Conservation (phyloP, 768 basidiomycete genomes). For the Bullera alba region DNA sequence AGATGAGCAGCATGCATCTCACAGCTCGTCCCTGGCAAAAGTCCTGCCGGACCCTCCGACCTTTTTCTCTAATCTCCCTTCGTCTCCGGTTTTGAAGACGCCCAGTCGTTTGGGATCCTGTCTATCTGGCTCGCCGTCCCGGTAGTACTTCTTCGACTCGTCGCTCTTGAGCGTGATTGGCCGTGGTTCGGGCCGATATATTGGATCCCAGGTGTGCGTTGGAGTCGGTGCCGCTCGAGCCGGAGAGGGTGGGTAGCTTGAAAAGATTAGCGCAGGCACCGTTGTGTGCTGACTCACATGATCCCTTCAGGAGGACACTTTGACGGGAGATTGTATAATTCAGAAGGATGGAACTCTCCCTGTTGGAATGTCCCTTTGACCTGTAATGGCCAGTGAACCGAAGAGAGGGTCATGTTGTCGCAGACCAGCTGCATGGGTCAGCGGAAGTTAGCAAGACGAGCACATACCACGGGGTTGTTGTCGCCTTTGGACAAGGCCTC, state of each 20-base stretch:
- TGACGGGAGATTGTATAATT: constrained; percentile 1
- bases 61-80: constrained; percentile 19
- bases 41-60: constrained; percentile 10
- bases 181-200: constrained; percentile 33
- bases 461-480: constrained; percentile 31
- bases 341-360: constrained; percentile 23
- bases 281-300: constrained; percentile 13
- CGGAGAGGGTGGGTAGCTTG: constrained; percentile 32
- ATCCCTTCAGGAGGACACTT: constrained; percentile 40
- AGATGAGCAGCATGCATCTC: too few relatives aligned
- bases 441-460: neutral
- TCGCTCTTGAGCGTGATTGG: constrained; percentile 31
- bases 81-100: constrained; percentile 28
- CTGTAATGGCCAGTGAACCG: constrained; percentile 37
- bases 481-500: constrained; percentile 21
- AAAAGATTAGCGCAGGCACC: neutral
- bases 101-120: constrained; percentile 15
- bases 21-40: constrained; percentile 32
- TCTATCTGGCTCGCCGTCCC: neutral
- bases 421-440: constrained; percentile 27
- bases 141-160: constrained; percentile 23
- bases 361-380: constrained; percentile 37
- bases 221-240: constrained; percentile 11
- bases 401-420: constrained; percentile 27
- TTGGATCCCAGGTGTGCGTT: constrained; percentile 24